phyloP scores from a whole-genome alignment of 2,329 filamentous ascomycete species.

The Neofusicoccum umdonicola region DNA sequence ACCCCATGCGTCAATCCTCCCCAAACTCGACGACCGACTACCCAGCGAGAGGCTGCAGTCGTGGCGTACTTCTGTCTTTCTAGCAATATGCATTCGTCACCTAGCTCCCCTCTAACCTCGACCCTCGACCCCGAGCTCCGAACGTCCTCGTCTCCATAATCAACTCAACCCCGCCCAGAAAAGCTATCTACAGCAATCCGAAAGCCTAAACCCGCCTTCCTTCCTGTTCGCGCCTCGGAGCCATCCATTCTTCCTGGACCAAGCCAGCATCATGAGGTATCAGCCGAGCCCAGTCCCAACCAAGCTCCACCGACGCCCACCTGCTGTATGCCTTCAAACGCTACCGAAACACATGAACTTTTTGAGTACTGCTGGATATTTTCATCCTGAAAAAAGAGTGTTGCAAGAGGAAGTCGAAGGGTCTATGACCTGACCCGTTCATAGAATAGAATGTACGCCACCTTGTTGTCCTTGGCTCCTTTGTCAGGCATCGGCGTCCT shows the following conservation, averaged over 20 bases:
- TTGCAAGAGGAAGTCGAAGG: background rate
- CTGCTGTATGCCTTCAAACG: constrained; percentile 12
- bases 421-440: constrained; percentile 59
- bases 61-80: background rate
- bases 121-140: background rate
- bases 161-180: background rate
- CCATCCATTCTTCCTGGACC: background rate
- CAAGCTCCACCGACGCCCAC: constrained; percentile 1
- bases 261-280: constrained; percentile 13
- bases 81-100: constrained; percentile 11
- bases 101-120: background rate
- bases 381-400: background rate
- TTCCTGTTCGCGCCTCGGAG: constrained; percentile 9
- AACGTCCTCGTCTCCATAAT: background rate
- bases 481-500: constrained; percentile 54
- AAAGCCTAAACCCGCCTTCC: background rate
- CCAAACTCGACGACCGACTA: background rate
- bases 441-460: constrained; percentile 95
- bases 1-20: background rate
- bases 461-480: constrained; percentile 84
- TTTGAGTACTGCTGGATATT: background rate
- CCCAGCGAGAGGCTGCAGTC: background rate
- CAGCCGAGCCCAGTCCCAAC: constrained; percentile 1
- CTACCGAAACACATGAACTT: constrained; percentile 10
- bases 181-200: constrained; percentile 16